Percentiles rank a stretch among this genome's conserved stretches.
These are phyloP conservation scores for Salicornia ramosissima DNA, from an alignment of 148 eudicot genomes.

Conservation along the genomic window DNA sequence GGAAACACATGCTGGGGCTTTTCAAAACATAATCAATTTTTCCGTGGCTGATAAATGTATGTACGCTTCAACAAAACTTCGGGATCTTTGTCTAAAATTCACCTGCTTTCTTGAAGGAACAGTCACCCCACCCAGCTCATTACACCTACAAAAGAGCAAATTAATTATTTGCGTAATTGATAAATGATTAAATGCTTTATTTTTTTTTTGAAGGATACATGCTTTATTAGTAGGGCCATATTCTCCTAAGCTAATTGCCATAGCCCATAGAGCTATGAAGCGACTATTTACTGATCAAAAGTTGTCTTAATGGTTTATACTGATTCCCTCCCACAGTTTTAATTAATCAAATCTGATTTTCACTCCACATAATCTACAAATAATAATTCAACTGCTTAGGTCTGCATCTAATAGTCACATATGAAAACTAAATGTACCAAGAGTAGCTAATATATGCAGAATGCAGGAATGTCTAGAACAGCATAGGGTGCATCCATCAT, in stretches of 20 bases:
- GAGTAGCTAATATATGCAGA: background rate
- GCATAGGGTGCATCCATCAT: background rate
- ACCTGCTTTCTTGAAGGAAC: conserved; percentile 5
- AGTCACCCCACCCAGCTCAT: conserved; percentile 4
- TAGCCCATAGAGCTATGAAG: too few species aligned
- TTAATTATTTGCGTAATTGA: background rate
- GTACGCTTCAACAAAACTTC: conserved; percentile 1
- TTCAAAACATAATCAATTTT: background rate
- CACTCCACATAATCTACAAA: too few species aligned
- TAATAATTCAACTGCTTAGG: too few species aligned
- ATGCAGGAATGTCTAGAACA: background rate
- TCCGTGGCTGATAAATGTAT: background rate
- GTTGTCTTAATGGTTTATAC: too few species aligned
- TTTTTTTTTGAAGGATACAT: too few species aligned
- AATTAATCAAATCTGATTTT: too few species aligned
- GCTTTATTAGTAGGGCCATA: too few species aligned
- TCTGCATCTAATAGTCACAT: too few species aligned
- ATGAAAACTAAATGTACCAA: background rate
- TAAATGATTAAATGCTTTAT: too few species aligned
- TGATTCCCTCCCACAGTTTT: too few species aligned
- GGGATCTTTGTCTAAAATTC: background rate
- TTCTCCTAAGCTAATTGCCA: too few species aligned
- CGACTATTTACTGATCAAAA: too few species aligned
- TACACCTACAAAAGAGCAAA: conserved; percentile 6
- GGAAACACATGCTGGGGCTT: background rate